Evolutionary conservation across 371 early-diverging fungal species (phyloP), one percentile per base, ranked within the genome.

Genomic region (Capillidium heterosporum): DNA sequence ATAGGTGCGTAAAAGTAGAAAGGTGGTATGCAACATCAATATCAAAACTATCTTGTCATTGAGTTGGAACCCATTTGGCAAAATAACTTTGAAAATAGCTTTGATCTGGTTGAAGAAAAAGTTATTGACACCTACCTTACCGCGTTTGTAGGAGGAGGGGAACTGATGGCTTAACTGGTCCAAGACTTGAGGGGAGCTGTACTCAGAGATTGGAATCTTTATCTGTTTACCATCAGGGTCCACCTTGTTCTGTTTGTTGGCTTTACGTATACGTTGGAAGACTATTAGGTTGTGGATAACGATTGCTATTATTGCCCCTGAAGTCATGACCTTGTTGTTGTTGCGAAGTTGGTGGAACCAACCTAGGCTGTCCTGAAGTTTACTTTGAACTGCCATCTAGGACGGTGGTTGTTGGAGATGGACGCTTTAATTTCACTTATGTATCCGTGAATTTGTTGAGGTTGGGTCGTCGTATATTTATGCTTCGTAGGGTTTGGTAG

Each of bases 1-100:
- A 64, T 86, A 91, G 0, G 97, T 94, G 59, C 97, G 69, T 28
- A 91, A 73, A 0, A 96, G 74, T 53, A 96, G 67, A 68, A 95
- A 95, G 31, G 76, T 56, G 7, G 91, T 81, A 61, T 94, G 93
- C 53, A 92, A 62, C 0, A 80, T 65, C 32, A 96, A 63, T 55
- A 94, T 76, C 19, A 76, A 57, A 8, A 81, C 75, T 62, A 91
- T 91, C 71, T 89, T 91, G 75, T 21, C 69, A 67, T 61, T 76
- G 65, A 49, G 57, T 60, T 21, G 74, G 17, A 66, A 66, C 61
- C 74, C 66, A 47, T 66, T 65, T 19, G 90, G 89, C 51, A 89
- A 79, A 56, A 85, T 61, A 63, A 88, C 81, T 59, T 75, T 70
- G 32, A 79, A 71, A 61, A 88, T 73, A 11, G 83, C 71, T 19